Evolutionary conservation across 176 grass and related monocot species (phyloP), one percentile per base, ranked within the genome.

Genomic region (Cymbopogon citratus): DNA sequence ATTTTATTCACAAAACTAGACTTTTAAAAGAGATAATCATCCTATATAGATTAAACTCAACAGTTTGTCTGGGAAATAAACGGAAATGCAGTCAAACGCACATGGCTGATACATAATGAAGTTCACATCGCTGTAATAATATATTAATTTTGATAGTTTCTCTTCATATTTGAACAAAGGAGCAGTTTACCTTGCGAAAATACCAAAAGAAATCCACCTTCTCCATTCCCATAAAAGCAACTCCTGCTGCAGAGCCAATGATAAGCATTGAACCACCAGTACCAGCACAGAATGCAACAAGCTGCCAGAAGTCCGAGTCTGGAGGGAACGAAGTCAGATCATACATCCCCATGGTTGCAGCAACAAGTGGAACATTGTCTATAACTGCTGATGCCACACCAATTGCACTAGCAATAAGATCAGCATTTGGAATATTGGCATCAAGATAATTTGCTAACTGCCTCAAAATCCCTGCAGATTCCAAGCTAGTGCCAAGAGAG

Each of bases 171-270:
- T n/a, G 31, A n/a, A 74, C 54, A 74, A 48, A 43, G 52, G 18
- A 72, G 63, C 38, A 65, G 12, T 82, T 92, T 87, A 98, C 95
- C 95, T 98, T 95, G 35, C 87, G 86, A 82, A 98, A 74, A 86
- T 98, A 98, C 95, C 95, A 95, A 91, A 98, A 95, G 90, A 98
- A 98, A 89, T 98, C 90, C 73, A 98, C 91, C 80, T 93, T 98
- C 80, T 98, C 95, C 84, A 98, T 90, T 83, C 92, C 95, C 95
- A 98, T 98, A 77, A 94, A 98, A 75, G 92, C 95, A 66, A 98
- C 95, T 45, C 95, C 95, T 76, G 95, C 92, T 64, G 95, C 95
- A 66, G 92, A 98, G 64, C 95, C 95, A 78, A 98, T 98, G 62
- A 98, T 91, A 80, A 98, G 90, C 95, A 98, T 98, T 12, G 95